phyloP scores from a whole-genome alignment of 768 basidiomycete genomes.

The Lactarius deliciosus region DNA sequence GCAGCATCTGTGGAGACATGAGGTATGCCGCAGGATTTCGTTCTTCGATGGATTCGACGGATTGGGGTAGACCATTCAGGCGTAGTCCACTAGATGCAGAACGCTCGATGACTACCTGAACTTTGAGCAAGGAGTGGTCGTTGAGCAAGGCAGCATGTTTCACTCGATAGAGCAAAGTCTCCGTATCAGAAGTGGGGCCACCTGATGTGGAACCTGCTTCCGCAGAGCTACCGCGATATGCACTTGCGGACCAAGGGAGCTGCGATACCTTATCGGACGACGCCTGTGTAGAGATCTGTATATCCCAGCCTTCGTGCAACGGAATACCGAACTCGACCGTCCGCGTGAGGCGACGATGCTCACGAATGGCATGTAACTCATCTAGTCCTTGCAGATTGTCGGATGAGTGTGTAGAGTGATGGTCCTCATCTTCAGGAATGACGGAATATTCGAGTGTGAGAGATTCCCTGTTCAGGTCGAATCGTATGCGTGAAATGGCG shows the following conservation, averaged over 20 bases:
- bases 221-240: slow-evolving; percentile 45
- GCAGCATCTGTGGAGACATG: slow-evolving; percentile 62
- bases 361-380: slow-evolving; percentile 62
- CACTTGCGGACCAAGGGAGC: slow-evolving; percentile 70
- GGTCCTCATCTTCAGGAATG: slow-evolving; percentile 69
- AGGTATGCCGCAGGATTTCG: slow-evolving; percentile 61
- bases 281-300: slow-evolving; percentile 73
- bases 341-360: slow-evolving; percentile 67
- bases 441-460: slow-evolving; percentile 83
- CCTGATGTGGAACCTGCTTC: slow-evolving; percentile 36
- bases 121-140: slow-evolving; percentile 78
- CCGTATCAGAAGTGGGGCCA: slow-evolving; percentile 44
- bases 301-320: slow-evolving; percentile 78
- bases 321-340: slow-evolving; percentile 83
- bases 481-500: slow-evolving; percentile 73
- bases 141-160: slow-evolving; percentile 70
- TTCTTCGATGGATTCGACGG: slow-evolving; percentile 62
- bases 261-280: slow-evolving; percentile 69
- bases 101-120: slow-evolving; percentile 75
- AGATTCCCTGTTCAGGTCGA: slow-evolving; percentile 80
- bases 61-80: slow-evolving; percentile 81
- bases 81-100: slow-evolving; percentile 77
- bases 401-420: slow-evolving; percentile 33
- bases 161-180: slow-evolving; percentile 59
- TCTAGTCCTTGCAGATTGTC: slow-evolving; percentile 52